Base-by-base conservation (phyloP, 176 grass and related monocot species). In the Zea luxurians region DNA sequence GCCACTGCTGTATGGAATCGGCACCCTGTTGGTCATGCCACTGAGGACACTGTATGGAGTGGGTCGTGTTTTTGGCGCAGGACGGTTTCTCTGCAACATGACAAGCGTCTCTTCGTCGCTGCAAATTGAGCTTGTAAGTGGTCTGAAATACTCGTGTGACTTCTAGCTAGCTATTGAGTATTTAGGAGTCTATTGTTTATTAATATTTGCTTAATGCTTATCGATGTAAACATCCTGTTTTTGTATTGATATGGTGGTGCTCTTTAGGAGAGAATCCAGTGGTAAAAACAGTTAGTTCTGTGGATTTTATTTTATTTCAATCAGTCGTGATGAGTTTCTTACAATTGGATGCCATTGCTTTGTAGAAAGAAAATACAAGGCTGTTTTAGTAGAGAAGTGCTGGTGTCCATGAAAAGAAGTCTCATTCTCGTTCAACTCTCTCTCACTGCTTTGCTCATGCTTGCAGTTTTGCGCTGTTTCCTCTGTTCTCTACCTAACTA, bases 101-200 rank as follows among this genome's bases (percentile, higher is more conserved):
- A 90, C 90, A 38, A 89, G 64, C 62, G 86, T 92, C 65, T 78
- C 90, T 48, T 89, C 92, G 1, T 95, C 95, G 11, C 87, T 95
- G 53, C 90, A 99, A 64, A 95, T 99, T 72, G 96, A 99, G 81
- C 86, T 95, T 16, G 96, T 99, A 77, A 95, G 79, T 84, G 27
- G 18, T 75, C 64, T 61, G 40, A 3, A 69, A 64, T 58, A 35
- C 21, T 10, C 2, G 10, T 6, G n/a, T 10, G 57, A 21, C 15
- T 40, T 8, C 2, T 49, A 20, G 2, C 7, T 13, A 37, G 27
- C 66, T 37, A 27, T 35, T 34, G 18, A 37, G 16, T 40, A 45
- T 12, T 48, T 66, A 12, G 38, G 13, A 18, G n/a, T 63, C 66
- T 34, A 70, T 27, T 15, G 43, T 8, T 6, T 61, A n/a, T 17